Evolutionary conservation across 2,329 filamentous ascomycete species (phyloP).

Genomic region (Zelopaecilomyces penicillatus): DNA sequence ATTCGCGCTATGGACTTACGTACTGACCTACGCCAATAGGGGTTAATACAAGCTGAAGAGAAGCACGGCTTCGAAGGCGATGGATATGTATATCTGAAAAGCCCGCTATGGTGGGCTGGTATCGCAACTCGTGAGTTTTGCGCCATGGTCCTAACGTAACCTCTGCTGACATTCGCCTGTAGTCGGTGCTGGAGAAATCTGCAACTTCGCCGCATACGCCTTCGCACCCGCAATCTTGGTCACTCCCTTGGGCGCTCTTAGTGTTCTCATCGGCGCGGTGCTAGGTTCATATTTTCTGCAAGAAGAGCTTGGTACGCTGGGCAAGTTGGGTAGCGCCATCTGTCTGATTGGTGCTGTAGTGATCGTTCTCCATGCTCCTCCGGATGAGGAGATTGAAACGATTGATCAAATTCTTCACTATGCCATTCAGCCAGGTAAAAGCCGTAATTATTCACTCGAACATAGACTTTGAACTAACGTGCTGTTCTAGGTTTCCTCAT

Average conservation of each 20-base stretch:
- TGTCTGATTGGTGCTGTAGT: slow-evolving; percentile 94
- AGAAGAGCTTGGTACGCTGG: slow-evolving; percentile 81
- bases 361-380: slow-evolving; percentile 93
- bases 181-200: slow-evolving; percentile 91
- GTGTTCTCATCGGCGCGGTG: slow-evolving; percentile 90
- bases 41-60: slow-evolving; percentile 82
- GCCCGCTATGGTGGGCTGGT: slow-evolving; percentile 95
- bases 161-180: slow-evolving; percentile 15
- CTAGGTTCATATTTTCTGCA: slow-evolving; percentile 90
- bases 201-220: slow-evolving; percentile 96
- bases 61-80: slow-evolving; percentile 94
- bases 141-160: neutral
- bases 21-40: slow-evolving; percentile 38
- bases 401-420: slow-evolving; percentile 88
- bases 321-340: slow-evolving; percentile 90
- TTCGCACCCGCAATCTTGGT: slow-evolving; percentile 98
- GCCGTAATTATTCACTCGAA: slow-evolving; percentile 15
- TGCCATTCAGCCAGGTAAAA: slow-evolving; percentile 78
- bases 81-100: slow-evolving; percentile 87
- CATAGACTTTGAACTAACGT: slow-evolving; percentile 4
- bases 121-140: slow-evolving; percentile 68
- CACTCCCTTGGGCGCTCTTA: slow-evolving; percentile 86
- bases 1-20: too few relatives aligned
- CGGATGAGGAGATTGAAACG: slow-evolving; percentile 82
- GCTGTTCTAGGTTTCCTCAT: slow-evolving; percentile 68